Percentiles rank a stretch among this genome's conserved stretches.
These are phyloP conservation scores for Garcia nutans DNA, from an alignment of 345 rosid genomes.

Conservation along the genomic window DNA sequence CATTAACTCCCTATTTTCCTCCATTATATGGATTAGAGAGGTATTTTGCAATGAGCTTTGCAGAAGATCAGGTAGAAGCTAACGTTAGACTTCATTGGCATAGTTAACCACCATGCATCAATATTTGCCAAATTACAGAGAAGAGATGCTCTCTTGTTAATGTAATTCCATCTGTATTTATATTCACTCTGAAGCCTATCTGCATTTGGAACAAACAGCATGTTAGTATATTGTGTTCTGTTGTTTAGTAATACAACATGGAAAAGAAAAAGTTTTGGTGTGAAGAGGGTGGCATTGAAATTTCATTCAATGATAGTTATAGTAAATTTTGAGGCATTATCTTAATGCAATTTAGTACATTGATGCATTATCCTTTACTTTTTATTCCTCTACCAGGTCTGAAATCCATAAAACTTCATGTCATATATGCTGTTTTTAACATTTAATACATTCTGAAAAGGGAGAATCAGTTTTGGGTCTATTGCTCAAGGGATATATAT, in stretches of 20 bases:
- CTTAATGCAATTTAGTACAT: background rate
- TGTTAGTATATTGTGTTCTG: background rate
- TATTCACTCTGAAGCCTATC: background rate
- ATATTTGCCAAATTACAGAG: background rate
- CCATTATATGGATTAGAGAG: background rate
- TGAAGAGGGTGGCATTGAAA: background rate
- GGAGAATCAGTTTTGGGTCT: too few species aligned
- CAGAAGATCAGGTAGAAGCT: conserved; percentile 12
- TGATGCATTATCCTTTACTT: background rate
- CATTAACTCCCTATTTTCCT: background rate
- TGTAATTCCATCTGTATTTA: background rate
- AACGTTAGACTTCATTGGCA: background rate
- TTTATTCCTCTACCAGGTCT: too few species aligned
- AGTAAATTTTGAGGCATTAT: too few species aligned
- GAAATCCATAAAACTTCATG: too few species aligned
- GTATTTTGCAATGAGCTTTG: background rate
- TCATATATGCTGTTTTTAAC: too few species aligned
- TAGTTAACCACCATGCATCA: background rate
- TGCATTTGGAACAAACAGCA: background rate
- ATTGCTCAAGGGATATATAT: too few species aligned
- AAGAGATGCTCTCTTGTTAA: conserved; percentile 1
- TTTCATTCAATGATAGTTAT: background rate
- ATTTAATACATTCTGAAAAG: too few species aligned
- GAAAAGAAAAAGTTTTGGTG: conserved; percentile 1
- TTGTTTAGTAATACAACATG: background rate